Base-by-base conservation (phyloP, 371 early-diverging fungal genomes). In the Mucor racemosus region DNA sequence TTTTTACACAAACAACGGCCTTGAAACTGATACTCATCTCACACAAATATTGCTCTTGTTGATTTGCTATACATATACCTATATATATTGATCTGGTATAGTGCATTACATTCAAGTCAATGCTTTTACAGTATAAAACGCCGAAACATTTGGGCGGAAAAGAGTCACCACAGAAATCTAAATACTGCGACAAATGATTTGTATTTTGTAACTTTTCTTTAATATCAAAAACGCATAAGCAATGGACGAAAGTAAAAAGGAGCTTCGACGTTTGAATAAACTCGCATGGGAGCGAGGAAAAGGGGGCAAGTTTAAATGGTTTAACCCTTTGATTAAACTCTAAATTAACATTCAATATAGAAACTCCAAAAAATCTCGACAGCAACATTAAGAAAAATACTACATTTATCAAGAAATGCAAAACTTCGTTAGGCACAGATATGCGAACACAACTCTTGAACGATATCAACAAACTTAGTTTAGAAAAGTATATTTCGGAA, bases 401-500 rank as follows among this genome's bases (percentile, higher is more conserved):
- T 4, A 88, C 92, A 7, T 97, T 99, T 73, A 94, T 97, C 61
- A 94, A 95, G 72, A 96, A 95, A 75, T 92, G 97, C 76, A 92
- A 92, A 67, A 82, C 94, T 0, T 86, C 88, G 31, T 78, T 98
- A 62, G 90, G 92, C 19, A 87, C 90, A 14, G 96, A 96, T 61
- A 86, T 86, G 36, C 71, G 81, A 0, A 74, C 84, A 5, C 85
- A 90, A 62, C 77, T 97, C 7, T 75, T 92, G 40, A 91, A 93
- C 55, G 99, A 98, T 72, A 86, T 97, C 39, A 83, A 86, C 35
- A 84, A 90, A 42, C 84, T 99, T 33, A 94, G 91, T 65, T 86
- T 98, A n/a, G 98, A 96, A 73, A 99, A 98, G 74, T 99, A 97
- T 76, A 86, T 97, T 66, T 90, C 91, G 38, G 99, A 99, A 85